These are phyloP conservation scores for Xanthoceras sorbifolium DNA, from an alignment of 345 rosid species.

Conservation along the genomic window DNA sequence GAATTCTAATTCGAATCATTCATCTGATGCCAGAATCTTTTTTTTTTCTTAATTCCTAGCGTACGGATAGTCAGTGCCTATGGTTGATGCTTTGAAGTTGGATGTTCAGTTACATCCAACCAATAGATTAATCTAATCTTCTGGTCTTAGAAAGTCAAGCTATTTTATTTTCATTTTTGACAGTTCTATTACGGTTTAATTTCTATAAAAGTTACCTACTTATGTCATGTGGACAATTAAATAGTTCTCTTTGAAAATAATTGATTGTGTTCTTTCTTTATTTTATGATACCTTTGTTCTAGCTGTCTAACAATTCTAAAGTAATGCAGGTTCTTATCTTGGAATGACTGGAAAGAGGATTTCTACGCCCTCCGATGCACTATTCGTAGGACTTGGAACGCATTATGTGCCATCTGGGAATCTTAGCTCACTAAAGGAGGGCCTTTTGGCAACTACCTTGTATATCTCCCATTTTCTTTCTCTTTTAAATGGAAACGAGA, in stretches of 20 bases:
- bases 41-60: not conserved
- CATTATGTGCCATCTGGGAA: constrained; percentile 79
- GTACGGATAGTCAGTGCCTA: not conserved
- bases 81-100: not conserved
- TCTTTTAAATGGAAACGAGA: not conserved
- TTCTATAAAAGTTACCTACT: not conserved
- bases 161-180: not conserved
- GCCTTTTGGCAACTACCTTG: constrained; percentile 64
- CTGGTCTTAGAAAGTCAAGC: not conserved
- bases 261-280: not conserved
- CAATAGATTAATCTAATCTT: not conserved
- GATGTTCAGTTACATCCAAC: not conserved
- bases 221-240: not conserved
- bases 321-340: constrained; percentile 76
- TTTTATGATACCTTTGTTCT: not conserved
- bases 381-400: constrained; percentile 81
- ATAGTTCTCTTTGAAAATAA: not conserved
- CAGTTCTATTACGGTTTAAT: not conserved
- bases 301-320: constrained; percentile 3
- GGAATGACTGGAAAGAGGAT: constrained; percentile 91
- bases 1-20: not conserved
- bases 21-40: not conserved
- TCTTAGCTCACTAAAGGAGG: constrained; percentile 66
- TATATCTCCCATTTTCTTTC: constrained; percentile 31
- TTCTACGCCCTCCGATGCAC: constrained; percentile 83